Evolutionary conservation across 192 early-diverging fungal species (phyloP).

Genomic region (Geranomyces michiganensis): DNA sequence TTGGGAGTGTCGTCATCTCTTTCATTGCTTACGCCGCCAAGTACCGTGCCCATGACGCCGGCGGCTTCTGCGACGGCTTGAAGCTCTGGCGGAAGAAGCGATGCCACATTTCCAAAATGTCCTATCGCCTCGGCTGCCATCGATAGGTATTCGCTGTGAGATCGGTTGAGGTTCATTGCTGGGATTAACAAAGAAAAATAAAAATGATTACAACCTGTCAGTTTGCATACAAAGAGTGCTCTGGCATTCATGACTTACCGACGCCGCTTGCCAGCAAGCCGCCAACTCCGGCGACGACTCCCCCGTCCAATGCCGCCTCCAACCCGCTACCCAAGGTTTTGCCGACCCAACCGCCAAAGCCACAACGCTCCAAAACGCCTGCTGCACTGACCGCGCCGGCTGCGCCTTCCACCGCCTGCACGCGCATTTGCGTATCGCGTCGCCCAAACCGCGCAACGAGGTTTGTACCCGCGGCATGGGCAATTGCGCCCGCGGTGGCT

Average conservation of each 20-base stretch:
- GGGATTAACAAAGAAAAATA: neutral
- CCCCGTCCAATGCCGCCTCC: conserved; percentile 38
- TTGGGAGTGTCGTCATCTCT: neutral
- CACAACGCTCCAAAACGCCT: neutral
- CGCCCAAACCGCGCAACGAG: conserved; percentile 39
- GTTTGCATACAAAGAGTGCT: no score
- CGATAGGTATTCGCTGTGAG: conserved; percentile 26
- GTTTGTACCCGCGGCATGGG: conserved; percentile 28
- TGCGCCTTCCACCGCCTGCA: conserved; percentile 1
- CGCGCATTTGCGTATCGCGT: conserved; percentile 34
- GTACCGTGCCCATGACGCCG: conserved; percentile 22
- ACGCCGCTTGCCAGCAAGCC: conserved; percentile 36
- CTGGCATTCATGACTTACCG: no score
- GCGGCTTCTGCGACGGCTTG: conserved; percentile 36
- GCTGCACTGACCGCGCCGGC: conserved; percentile 10
- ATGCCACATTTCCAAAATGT: conserved; percentile 37
- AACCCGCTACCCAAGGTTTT: conserved; percentile 33
- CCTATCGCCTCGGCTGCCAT: conserved; percentile 34
- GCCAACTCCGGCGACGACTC: conserved; percentile 36
- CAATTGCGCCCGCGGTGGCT: conserved; percentile 32
- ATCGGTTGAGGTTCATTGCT: conserved; percentile 9
- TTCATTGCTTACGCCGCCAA: conserved; percentile 12
- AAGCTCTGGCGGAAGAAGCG: conserved; percentile 30
- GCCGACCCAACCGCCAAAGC: conserved; percentile 10
- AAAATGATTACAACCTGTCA: no score